phyloP scores from a whole-genome alignment of 345 rosid species.

The Gossypium ekmanianum region DNA sequence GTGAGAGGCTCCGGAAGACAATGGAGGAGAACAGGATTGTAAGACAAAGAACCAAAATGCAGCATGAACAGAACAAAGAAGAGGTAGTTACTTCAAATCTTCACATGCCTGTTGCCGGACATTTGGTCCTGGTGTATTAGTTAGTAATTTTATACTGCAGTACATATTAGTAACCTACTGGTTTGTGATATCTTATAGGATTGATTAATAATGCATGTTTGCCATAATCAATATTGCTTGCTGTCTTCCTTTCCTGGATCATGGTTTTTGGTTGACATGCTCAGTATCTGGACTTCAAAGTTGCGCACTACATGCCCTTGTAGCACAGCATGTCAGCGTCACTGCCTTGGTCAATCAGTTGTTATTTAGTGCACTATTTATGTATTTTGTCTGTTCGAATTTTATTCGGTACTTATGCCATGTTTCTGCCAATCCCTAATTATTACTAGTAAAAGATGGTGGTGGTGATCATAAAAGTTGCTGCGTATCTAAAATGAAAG shows the following conservation, averaged over 20 bases:
- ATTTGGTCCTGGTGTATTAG: not conserved
- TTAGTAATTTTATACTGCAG: not conserved
- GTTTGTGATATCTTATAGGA: not conserved
- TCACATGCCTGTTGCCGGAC: not conserved
- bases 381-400: not conserved
- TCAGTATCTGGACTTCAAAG: not conserved
- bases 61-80: constrained; percentile 69
- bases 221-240: not conserved
- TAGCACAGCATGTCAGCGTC: not conserved
- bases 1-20: constrained; percentile 62
- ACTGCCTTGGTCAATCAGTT: not conserved
- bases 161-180: not conserved
- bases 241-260: not conserved
- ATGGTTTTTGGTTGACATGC: not conserved
- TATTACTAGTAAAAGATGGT: constrained; percentile 1
- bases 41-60: constrained; percentile 63
- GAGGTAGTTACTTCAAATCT: constrained; percentile 45
- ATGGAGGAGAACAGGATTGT: constrained; percentile 66
- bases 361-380: not conserved
- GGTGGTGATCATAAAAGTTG: not conserved
- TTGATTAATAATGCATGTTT: not conserved
- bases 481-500: not conserved
- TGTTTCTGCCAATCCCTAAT: not conserved
- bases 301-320: not conserved
- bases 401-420: too few species aligned